Evolutionary conservation across 306 rosid species (phyloP).

Genomic region (Nissolia schottii): DNA sequence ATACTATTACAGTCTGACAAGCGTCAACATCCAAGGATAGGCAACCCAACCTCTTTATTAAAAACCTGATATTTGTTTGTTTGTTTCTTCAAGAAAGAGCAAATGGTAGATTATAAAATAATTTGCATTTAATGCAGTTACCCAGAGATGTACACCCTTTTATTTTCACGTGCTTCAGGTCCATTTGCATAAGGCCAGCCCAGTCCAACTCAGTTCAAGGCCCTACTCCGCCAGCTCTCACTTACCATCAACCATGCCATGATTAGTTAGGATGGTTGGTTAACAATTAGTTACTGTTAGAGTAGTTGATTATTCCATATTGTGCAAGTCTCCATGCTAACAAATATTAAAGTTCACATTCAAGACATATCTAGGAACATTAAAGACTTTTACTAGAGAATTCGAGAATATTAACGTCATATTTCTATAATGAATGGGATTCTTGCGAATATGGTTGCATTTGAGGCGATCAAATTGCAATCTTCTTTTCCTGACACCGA

Average conservation of each 20-base stretch:
- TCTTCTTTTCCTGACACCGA: neutral
- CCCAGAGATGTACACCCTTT: too few species aligned
- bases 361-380: neutral
- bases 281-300: too few species aligned
- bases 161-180: too few species aligned
- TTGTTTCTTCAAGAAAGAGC: neutral
- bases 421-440: neutral
- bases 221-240: too few species aligned
- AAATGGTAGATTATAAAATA: too few species aligned
- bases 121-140: too few species aligned
- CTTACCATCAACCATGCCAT: too few species aligned
- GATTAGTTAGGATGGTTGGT: too few species aligned
- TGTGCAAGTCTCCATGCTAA: neutral
- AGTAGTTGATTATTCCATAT: too few species aligned
- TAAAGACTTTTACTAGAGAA: neutral
- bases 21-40: neutral
- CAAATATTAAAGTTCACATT: neutral
- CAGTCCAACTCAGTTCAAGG: too few species aligned
- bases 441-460: neutral
- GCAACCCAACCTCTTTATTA: neutral
- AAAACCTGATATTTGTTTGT: neutral
- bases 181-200: too few species aligned
- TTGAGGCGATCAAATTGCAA: neutral
- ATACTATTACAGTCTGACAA: neutral
- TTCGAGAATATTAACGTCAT: neutral